These are phyloP conservation scores for Exophiala spinifera DNA, from an alignment of 2,329 filamentous ascomycete species.

Conservation along the genomic window DNA sequence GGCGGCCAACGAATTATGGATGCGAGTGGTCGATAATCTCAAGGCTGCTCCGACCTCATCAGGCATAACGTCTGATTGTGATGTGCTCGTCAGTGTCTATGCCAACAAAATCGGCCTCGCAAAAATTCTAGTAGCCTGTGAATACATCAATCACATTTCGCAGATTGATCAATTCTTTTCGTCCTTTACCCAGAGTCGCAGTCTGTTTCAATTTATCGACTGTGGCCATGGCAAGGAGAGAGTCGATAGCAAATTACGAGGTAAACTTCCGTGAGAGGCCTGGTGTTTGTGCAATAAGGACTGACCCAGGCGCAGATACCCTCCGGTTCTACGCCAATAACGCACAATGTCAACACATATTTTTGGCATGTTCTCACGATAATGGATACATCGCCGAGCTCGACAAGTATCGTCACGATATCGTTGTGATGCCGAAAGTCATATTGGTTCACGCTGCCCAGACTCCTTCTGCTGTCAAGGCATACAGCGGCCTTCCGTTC, in stretches of 20 bases:
- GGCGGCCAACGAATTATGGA: constrained; percentile 32
- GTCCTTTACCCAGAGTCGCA: constrained; percentile 37
- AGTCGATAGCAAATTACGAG: constrained; percentile 59
- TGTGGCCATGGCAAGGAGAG: constrained; percentile 60
- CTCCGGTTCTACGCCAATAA: constrained; percentile 55
- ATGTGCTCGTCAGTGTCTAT: constrained; percentile 56
- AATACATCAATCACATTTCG: constrained; percentile 34
- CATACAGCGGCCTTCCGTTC: constrained; percentile 18
- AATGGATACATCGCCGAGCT: constrained; percentile 57
- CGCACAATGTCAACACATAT: constrained; percentile 62
- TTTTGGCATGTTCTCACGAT: constrained; percentile 62
- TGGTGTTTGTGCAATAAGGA: not conserved
- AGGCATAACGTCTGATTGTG: constrained; percentile 35
- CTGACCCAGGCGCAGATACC: constrained; percentile 28
- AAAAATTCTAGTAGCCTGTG: constrained; percentile 48
- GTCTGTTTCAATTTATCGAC: constrained; percentile 61
- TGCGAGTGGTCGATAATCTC: constrained; percentile 19
- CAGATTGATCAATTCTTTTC: constrained; percentile 25
- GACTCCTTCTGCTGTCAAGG: constrained; percentile 8
- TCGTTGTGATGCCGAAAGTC: constrained; percentile 17
- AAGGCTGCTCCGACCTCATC: not conserved
- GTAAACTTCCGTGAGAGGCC: constrained; percentile 30
- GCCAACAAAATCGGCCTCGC: constrained; percentile 56
- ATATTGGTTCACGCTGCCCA: constrained; percentile 20
- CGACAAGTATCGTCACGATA: constrained; percentile 44